phyloP scores from a whole-genome alignment of 2,329 filamentous ascomycete genomes.

The Monosporascus sp. region DNA sequence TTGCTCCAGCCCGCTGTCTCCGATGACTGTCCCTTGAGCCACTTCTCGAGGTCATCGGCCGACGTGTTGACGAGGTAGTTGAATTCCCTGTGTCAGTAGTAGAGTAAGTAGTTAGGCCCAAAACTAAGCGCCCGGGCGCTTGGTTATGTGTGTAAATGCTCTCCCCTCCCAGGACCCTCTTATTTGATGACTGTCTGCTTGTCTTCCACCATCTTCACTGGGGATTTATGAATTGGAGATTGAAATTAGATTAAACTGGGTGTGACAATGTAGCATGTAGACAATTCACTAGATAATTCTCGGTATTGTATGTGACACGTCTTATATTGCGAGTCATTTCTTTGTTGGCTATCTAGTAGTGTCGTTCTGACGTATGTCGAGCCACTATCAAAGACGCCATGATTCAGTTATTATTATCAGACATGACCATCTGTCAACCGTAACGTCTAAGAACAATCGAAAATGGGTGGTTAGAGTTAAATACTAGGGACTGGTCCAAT shows the following conservation, averaged over 20 bases:
- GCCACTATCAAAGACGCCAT: slow-evolving; percentile 14
- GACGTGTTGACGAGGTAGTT: slow-evolving; percentile 57
- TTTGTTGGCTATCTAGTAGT: not conserved
- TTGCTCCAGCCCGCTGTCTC: slow-evolving; percentile 47
- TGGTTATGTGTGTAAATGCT: too few species aligned
- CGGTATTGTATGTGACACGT: not conserved
- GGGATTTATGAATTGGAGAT: not conserved
- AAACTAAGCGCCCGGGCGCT: too few species aligned
- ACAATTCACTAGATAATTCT: too few species aligned
- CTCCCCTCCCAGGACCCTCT: not conserved
- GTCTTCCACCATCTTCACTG: slow-evolving; percentile 18
- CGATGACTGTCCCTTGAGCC: slow-evolving; percentile 47
- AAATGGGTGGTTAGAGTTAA: not conserved
- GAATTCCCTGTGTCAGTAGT: slow-evolving; percentile 41
- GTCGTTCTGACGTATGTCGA: not conserved
- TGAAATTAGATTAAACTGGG: not conserved
- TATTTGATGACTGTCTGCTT: slow-evolving; percentile 19
- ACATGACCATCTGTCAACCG: not conserved
- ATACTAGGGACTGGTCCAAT: not conserved
- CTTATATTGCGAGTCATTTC: not conserved
- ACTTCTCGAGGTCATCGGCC: slow-evolving; percentile 45
- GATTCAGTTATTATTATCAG: slow-evolving; percentile 2
- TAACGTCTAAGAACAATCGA: not conserved
- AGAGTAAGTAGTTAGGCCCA: too few species aligned
- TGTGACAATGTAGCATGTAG: too few species aligned